Evolutionary conservation across 148 eudicot genomes (phyloP), one percentile per base, ranked within the genome.

Genomic region (Rhododendron ferrugineum): DNA sequence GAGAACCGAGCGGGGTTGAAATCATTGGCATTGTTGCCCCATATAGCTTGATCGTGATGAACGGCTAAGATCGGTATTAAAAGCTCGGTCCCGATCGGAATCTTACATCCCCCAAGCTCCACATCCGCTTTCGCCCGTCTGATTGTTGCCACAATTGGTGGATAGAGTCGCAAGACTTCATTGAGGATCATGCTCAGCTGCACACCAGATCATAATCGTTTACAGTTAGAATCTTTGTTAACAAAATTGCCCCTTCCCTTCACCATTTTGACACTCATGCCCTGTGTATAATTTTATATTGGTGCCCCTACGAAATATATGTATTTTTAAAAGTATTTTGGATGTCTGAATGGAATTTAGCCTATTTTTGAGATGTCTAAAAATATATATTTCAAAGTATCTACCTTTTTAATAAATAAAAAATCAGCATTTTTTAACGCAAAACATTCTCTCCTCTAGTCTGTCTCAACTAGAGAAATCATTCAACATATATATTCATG

Each of bases 171-270:
- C 2, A 96, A 85, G 30, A 95, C 90, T 83, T 96, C 99, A 47
- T 96, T 95, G 8, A 96, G 81, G n/a, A 96, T 94, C 99, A 96
- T 93, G 88, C 88, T 91, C 81, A 96, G 70, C 99, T 96, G 93
- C 91, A 90, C 62, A 89, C 66, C 8, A 30, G 2, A 84, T 34
- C 37, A 80, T 5, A 86, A 70, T 30, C 3, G 5, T 36, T 16
- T 3, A 26, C 40, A 40, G 28, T 46, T 73, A 72, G 23, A 26
- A 4, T 83, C 47, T 73, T 28, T 42, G 16, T 16, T 70, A 34
- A 32, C 15, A 66, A 72, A 83, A 47, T 32, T 83, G 34, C 64
- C 77, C 76, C 16, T 22, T 13, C 64, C 44, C 83, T 8, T 34
- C 0, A 78, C 54, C 18, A 40, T n/a, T 22, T 44, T 42, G 7